Conservation (phyloP, 768 basidiomycete genomes). For the Cystoderma amianthinum region DNA sequence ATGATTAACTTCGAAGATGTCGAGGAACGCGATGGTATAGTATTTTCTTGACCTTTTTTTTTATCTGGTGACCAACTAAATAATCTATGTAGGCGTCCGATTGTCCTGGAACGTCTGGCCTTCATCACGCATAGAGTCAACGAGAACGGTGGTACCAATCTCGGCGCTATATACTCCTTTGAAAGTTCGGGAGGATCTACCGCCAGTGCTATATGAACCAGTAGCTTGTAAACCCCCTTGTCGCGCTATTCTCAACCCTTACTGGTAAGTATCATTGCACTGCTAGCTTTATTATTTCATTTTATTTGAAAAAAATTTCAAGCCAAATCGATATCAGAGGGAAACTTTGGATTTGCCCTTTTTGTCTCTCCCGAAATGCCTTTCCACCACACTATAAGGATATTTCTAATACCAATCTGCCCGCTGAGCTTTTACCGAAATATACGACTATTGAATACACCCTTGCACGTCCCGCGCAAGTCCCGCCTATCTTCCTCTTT, state of each 20-base stretch:
- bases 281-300: conserved; percentile 5
- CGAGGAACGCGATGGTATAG: conserved; percentile 90
- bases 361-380: conserved; percentile 93
- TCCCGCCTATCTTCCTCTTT: conserved; percentile 95
- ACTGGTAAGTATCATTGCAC: conserved; percentile 54
- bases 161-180: conserved; percentile 96
- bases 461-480: conserved; percentile 82
- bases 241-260: conserved; percentile 95
- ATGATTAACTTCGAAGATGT: conserved; percentile 94
- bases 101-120: conserved; percentile 99
- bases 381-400: conserved; percentile 99
- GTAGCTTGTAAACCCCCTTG: conserved; percentile 98
- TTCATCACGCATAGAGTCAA: conserved; percentile 95
- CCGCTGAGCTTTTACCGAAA: conserved; percentile 92
- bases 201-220: conserved; percentile 95
- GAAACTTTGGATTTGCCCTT: conserved; percentile 99
- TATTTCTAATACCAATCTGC: conserved; percentile 93
- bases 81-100: conserved; percentile 60
- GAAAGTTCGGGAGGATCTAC: conserved; percentile 89
- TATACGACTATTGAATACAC: conserved; percentile 99
- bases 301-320: conserved; percentile 5
- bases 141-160: conserved; percentile 95
- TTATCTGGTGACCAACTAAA: conserved; percentile 1
- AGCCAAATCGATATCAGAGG: conserved; percentile 99
- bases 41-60: neutral